Base-by-base conservation (phyloP, 345 rosid genomes). In the Citrus reticulata region DNA sequence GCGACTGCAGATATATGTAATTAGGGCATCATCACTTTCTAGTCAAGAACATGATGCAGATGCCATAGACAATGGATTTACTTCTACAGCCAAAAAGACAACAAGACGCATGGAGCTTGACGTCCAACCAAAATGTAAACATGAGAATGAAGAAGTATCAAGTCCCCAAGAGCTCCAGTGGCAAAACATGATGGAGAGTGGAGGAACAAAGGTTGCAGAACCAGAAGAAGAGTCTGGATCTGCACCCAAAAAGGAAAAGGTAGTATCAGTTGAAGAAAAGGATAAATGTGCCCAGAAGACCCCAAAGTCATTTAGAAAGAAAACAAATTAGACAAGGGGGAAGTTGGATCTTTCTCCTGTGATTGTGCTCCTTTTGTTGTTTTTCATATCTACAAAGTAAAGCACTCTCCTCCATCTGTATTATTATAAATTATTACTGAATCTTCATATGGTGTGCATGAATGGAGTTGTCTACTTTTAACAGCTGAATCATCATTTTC, bases 11-110 rank as follows among this genome's bases (percentile, higher is more conserved):
- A 59, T 67, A 60, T 67, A 79, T 73, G 58, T 73, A 73, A 55
- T 66, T 27, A 79, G 78, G 66, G 68, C 68, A 65, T 79, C 82
- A 22, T 57, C 73, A 37, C 14, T 55, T 54, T 35, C n/a, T 14
- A n/a, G 72, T 73, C 65, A 27, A 10, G 67, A 46, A 65, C 66
- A 46, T 42, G 37, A 60, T 25, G 60, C 25, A 14, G 7, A 7
- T 19, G 22, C 37, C 19, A 32, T 16, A 27, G 42, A 37, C 40
- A 24, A 59, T 22, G 49, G 51, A 7, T 40, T 68, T 68, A 68
- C 37, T 17, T 5, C 32, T 25, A 10, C 58, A 13, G 27, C 51
- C 61, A 65, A 72, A 27, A 72, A 24, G 57, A 25, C 46, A 72
- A 71, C 65, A 22, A 4, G 51, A 24, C 17, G 8, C 3, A 9